These are phyloP conservation scores for Pachyrhizus erosus DNA, from an alignment of 306 rosid genomes.

Conservation along the genomic window DNA sequence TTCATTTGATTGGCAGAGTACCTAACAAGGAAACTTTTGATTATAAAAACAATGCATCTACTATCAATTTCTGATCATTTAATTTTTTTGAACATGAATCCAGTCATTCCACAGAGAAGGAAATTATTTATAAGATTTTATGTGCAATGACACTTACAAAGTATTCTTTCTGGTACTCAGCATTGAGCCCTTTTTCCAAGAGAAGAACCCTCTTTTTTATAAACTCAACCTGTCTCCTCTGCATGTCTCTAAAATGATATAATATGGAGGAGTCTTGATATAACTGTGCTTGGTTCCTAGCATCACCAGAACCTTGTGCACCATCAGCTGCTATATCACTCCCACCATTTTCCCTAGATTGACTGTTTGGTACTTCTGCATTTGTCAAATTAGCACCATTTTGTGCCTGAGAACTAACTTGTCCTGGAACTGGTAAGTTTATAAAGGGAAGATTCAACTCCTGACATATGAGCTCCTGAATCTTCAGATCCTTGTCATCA, in stretches of 20 bases:
- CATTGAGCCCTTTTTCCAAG: slow-evolving; percentile 92
- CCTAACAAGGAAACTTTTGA: slow-evolving; percentile 21
- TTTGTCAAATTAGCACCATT: slow-evolving; percentile 61
- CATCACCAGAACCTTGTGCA: slow-evolving; percentile 66
- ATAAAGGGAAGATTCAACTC: slow-evolving; percentile 92
- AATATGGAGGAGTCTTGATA: slow-evolving; percentile 70
- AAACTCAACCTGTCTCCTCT: slow-evolving; percentile 93
- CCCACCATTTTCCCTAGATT: slow-evolving; percentile 77
- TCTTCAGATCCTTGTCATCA: slow-evolving; percentile 90
- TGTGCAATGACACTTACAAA: slow-evolving; percentile 64
- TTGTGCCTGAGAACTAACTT: slow-evolving; percentile 64
- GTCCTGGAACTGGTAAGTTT: slow-evolving; percentile 76
- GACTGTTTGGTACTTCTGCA: slow-evolving; percentile 58
- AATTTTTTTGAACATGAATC: slow-evolving; percentile 19
- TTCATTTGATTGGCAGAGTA: slow-evolving; percentile 10
- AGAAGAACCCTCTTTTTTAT: slow-evolving; percentile 96
- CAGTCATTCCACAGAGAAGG: slow-evolving; percentile 1
- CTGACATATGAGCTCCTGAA: slow-evolving; percentile 89
- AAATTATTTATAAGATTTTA: slow-evolving; percentile 11
- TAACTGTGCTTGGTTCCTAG: slow-evolving; percentile 61
- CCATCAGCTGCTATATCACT: slow-evolving; percentile 60
- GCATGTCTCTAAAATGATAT: slow-evolving; percentile 93
- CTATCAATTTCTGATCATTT: neutral
- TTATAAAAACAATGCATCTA: neutral
- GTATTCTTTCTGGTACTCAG: slow-evolving; percentile 88